Evolutionary conservation across 2,329 filamentous ascomycete genomes (phyloP).

Genomic region (Blastomyces silverae): DNA sequence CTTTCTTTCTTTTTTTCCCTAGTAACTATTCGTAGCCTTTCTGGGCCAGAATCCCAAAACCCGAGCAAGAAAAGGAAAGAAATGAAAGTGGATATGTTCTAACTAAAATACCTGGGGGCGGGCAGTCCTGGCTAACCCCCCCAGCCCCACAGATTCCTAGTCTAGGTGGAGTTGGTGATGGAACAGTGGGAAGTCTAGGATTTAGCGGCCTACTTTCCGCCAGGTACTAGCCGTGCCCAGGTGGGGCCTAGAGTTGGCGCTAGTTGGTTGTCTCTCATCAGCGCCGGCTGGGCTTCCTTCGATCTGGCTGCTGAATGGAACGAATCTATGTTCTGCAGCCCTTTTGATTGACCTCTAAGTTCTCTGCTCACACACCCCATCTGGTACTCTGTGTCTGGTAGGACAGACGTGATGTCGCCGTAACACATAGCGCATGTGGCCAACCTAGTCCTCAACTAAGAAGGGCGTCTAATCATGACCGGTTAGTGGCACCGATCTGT

Average conservation of each 20-base stretch:
- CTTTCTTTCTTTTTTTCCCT: background rate
- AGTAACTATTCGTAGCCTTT: background rate
- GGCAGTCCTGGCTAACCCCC: background rate
- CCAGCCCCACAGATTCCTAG: background rate
- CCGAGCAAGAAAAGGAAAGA: conserved; percentile 12
- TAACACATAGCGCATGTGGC: background rate
- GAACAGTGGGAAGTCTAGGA: conserved; percentile 9
- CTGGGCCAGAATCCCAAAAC: background rate
- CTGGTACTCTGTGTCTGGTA: conserved; percentile 3
- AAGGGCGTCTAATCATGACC: conserved; percentile 2
- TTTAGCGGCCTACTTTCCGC: background rate
- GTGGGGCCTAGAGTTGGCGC: background rate
- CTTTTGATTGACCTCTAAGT: background rate
- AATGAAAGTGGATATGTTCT: conserved; percentile 13
- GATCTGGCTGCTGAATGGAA: background rate
- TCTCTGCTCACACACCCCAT: conserved; percentile 3
- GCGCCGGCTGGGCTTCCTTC: background rate
- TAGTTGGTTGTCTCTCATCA: background rate
- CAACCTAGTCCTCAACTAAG: background rate
- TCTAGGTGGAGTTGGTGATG: background rate
- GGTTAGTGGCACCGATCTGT: background rate
- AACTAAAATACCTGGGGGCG: conserved; percentile 9
- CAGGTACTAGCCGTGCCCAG: background rate
- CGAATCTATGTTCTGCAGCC: conserved; percentile 2
- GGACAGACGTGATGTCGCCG: background rate